Percentiles rank a stretch among this genome's conserved stretches.
phyloP scores from a whole-genome alignment of 257 asterid species.

The Osmanthus fragrans region DNA sequence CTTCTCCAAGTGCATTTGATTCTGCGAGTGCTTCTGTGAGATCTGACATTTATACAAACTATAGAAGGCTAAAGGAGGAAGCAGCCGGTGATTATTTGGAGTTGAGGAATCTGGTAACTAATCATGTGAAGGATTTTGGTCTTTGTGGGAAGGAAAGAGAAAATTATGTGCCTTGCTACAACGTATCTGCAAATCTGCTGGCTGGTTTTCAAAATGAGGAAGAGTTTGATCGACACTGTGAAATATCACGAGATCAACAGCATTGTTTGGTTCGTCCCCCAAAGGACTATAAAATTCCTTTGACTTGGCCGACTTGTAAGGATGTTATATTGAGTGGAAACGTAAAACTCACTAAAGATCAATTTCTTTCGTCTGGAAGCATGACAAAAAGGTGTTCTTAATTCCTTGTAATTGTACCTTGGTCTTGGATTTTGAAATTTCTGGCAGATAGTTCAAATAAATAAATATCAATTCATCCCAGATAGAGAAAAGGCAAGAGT shows the following conservation, averaged over 20 bases:
- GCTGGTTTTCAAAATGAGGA: constrained; percentile 83
- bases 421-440: constrained; percentile 5
- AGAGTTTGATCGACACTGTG: constrained; percentile 93
- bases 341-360: constrained; percentile 91
- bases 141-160: constrained; percentile 91
- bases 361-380: constrained; percentile 97
- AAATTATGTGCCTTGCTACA: constrained; percentile 89
- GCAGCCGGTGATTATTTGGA: constrained; percentile 71
- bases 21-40: constrained; percentile 49
- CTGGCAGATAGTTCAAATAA: background rate
- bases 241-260: constrained; percentile 49
- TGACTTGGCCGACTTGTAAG: constrained; percentile 92
- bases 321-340: constrained; percentile 93
- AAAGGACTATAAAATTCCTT: constrained; percentile 85
- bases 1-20: constrained; percentile 54
- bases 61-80: constrained; percentile 76
- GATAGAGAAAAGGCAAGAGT: background rate
- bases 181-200: constrained; percentile 70
- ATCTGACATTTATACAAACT: constrained; percentile 51
- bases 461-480: background rate
- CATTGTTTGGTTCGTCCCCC: constrained; percentile 93
- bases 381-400: constrained; percentile 87
- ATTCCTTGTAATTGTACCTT: constrained; percentile 9
- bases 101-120: constrained; percentile 55
- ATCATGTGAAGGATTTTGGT: constrained; percentile 54